Percentiles rank a stretch among this genome's conserved stretches.
Conservation (phyloP, 768 basidiomycete species). For the Leucosporidium yakuticum region DNA sequence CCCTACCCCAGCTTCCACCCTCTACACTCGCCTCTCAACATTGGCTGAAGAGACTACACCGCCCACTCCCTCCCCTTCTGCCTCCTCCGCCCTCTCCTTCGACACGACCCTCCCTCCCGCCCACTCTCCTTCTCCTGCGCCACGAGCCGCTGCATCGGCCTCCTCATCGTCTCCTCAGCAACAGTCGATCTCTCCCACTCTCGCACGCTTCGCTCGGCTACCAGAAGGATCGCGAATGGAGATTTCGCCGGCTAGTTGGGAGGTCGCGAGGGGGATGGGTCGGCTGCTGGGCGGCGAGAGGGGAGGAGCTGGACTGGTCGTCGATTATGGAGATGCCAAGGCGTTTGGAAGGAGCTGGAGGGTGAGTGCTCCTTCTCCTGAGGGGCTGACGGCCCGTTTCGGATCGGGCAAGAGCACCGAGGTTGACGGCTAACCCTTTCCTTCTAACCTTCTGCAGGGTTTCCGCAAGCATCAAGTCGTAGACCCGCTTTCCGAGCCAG, state of each 20-base stretch:
- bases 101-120: constrained; percentile 51
- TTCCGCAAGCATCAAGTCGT: constrained; percentile 82
- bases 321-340: constrained; percentile 81
- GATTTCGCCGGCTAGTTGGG: constrained; percentile 66
- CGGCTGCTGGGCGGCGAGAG: constrained; percentile 51
- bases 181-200: constrained; percentile 46
- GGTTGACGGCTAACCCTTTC: too few relatives aligned
- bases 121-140: constrained; percentile 38
- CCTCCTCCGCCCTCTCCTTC: constrained; percentile 61
- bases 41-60: not conserved
- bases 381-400: too few relatives aligned
- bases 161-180: too few relatives aligned
- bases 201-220: constrained; percentile 62
- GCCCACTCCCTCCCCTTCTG: not conserved
- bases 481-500: constrained; percentile 75
- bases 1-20: constrained; percentile 52
- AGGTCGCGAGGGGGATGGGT: constrained; percentile 62
- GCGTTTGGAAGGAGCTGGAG: constrained; percentile 69
- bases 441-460: constrained; percentile 52
- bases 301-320: constrained; percentile 59
- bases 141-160: not conserved
- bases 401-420: too few relatives aligned
- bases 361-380: constrained; percentile 49
- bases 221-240: constrained; percentile 71
- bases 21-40: constrained; percentile 42